phyloP scores from a whole-genome alignment of 768 basidiomycete genomes.

The Floccularia luteovirens region DNA sequence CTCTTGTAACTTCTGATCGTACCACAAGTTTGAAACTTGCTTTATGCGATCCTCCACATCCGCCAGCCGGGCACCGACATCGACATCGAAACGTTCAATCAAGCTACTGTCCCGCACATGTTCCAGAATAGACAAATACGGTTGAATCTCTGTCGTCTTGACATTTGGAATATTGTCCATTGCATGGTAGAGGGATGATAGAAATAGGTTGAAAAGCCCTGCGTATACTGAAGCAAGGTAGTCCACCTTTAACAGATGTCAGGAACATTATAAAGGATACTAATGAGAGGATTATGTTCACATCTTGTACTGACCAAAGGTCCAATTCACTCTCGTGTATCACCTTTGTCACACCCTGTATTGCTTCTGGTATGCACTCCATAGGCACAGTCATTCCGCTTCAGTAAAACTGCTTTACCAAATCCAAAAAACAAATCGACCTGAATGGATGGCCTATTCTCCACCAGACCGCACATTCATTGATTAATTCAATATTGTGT shows the following conservation, averaged over 20 bases:
- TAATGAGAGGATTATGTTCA: constrained; percentile 32
- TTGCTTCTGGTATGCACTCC: constrained; percentile 90
- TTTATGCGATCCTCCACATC: constrained; percentile 65
- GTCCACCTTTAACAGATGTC: constrained; percentile 41
- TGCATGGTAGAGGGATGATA: constrained; percentile 76
- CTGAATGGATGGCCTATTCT: constrained; percentile 76
- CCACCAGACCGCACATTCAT: constrained; percentile 88
- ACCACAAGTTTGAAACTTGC: constrained; percentile 52
- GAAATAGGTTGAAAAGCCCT: constrained; percentile 78
- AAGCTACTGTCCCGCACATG: constrained; percentile 63
- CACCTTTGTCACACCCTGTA: constrained; percentile 65
- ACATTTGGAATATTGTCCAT: constrained; percentile 72
- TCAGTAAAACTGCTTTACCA: constrained; percentile 83
- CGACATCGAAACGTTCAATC: constrained; percentile 67
- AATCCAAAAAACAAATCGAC: constrained; percentile 72
- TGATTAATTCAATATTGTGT: constrained; percentile 74
- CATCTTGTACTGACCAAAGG: constrained; percentile 78
- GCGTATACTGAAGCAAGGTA: constrained; percentile 63
- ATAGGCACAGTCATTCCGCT: constrained; percentile 86
- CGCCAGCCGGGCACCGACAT: constrained; percentile 54
- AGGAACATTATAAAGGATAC: constrained; percentile 5
- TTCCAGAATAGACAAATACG: constrained; percentile 62
- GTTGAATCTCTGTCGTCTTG: constrained; percentile 62
- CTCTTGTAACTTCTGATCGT: constrained; percentile 54
- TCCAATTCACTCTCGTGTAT: constrained; percentile 63